phyloP scores from a whole-genome alignment of 257 asterid species.

The Scutellaria minor region DNA sequence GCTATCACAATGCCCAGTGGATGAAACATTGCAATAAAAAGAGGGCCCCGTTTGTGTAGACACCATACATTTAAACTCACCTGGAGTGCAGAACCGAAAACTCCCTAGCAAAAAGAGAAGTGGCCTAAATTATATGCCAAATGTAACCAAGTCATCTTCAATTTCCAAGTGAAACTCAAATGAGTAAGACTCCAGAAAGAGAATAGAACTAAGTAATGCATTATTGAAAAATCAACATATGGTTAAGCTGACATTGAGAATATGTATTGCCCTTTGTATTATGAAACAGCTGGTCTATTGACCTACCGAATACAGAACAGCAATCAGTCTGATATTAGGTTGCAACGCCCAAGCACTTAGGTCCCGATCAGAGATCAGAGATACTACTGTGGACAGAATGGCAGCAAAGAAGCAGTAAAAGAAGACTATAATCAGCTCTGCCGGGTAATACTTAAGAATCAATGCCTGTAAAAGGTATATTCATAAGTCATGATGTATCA shows the following conservation, averaged over 20 bases:
- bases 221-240: neutral
- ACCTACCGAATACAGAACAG: constrained; percentile 86
- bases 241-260: constrained; percentile 6
- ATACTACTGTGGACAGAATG: constrained; percentile 62
- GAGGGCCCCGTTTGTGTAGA: constrained; percentile 74
- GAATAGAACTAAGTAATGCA: neutral
- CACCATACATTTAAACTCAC: constrained; percentile 79
- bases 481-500: neutral
- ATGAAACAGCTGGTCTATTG: neutral
- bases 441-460: constrained; percentile 69
- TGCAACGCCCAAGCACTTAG: constrained; percentile 73
- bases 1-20: constrained; percentile 81
- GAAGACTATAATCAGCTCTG: constrained; percentile 85
- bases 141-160: neutral
- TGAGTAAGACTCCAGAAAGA: neutral
- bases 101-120: constrained; percentile 49
- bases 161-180: neutral
- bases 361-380: constrained; percentile 64
- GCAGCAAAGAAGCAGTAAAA: constrained; percentile 90
- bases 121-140: neutral
- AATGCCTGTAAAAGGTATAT: constrained; percentile 57
- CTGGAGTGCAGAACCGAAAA: constrained; percentile 88
- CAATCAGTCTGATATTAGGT: constrained; percentile 63
- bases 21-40: constrained; percentile 83
- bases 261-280: neutral